Evolutionary conservation across 2,329 filamentous ascomycete genomes (phyloP).

Genomic region (Trichophyton simii): DNA sequence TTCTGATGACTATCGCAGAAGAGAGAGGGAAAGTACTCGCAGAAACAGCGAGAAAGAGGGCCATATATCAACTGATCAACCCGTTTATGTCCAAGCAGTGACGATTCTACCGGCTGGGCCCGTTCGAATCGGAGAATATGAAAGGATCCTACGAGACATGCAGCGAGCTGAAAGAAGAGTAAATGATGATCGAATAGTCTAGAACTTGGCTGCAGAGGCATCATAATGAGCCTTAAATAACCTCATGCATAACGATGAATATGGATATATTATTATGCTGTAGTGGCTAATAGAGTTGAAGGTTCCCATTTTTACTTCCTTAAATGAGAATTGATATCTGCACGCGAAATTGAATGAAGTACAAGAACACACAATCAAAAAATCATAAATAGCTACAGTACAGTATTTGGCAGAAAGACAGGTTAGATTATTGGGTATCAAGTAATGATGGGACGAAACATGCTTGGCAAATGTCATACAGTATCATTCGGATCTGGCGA

Average conservation of each 20-base stretch:
- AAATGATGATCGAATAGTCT: constrained; percentile 27
- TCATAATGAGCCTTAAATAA: neutral
- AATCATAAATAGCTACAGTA: neutral
- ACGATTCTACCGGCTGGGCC: constrained; percentile 66
- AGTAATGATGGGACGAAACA: neutral
- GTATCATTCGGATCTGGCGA: neutral
- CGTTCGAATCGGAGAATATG: constrained; percentile 59
- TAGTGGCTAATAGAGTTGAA: neutral
- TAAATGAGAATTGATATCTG: neutral
- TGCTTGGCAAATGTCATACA: neutral
- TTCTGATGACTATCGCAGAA: no score
- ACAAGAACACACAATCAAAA: neutral
- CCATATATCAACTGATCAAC: neutral
- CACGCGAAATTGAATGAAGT: neutral
- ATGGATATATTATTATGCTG: neutral
- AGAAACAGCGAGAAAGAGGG: neutral
- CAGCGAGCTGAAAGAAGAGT: constrained; percentile 24
- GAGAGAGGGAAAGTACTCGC: neutral
- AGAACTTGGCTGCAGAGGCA: constrained; percentile 19
- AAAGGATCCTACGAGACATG: constrained; percentile 41
- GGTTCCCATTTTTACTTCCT: neutral
- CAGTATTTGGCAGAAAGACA: neutral
- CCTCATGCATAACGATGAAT: neutral
- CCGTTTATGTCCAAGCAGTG: constrained; percentile 54
- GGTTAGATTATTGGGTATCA: neutral